A percentile compares a stretch with the other conserved stretches of the same genome.
These are phyloP conservation scores for Apiospora aurea DNA, from an alignment of 2,329 filamentous ascomycete genomes.

Conservation along the genomic window DNA sequence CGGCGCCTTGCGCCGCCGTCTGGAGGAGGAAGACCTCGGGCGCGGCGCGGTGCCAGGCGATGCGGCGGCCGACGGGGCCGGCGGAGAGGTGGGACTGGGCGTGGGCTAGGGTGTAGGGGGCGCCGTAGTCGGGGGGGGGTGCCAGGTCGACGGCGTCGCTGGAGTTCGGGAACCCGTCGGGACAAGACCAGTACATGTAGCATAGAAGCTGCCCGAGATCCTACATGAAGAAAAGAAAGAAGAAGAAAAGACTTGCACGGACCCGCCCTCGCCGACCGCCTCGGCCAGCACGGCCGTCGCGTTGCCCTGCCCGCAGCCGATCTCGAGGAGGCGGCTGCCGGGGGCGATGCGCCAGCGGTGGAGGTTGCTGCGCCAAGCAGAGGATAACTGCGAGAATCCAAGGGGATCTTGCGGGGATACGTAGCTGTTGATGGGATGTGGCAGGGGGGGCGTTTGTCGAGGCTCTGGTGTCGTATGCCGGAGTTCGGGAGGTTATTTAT, in stretches of 20 bases:
- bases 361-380: not conserved
- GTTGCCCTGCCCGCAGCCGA: slow-evolving; percentile 67
- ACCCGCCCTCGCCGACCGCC: slow-evolving; percentile 51
- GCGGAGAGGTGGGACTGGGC: slow-evolving; percentile 53
- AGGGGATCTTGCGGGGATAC: too few species aligned
- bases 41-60: slow-evolving; percentile 51
- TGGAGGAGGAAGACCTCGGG: slow-evolving; percentile 45
- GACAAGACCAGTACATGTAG: too few species aligned
- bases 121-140: slow-evolving; percentile 54
- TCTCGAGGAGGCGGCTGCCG: slow-evolving; percentile 57
- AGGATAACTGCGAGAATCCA: not conserved
- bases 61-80: slow-evolving; percentile 47
- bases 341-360: slow-evolving; percentile 43
- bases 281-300: slow-evolving; percentile 61
- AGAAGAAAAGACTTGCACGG: slow-evolving; percentile 37
- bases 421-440: too few species aligned
- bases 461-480: too few species aligned
- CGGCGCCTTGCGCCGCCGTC: slow-evolving; percentile 23
- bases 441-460: too few species aligned
- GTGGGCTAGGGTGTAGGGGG: slow-evolving; percentile 56
- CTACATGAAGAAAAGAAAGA: too few species aligned
- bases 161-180: too few species aligned
- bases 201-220: too few species aligned
- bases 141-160: slow-evolving; percentile 60
- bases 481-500: too few species aligned